phyloP scores from a whole-genome alignment of 1,139 yeast species.

The Lodderomyces metapsilosis region DNA sequence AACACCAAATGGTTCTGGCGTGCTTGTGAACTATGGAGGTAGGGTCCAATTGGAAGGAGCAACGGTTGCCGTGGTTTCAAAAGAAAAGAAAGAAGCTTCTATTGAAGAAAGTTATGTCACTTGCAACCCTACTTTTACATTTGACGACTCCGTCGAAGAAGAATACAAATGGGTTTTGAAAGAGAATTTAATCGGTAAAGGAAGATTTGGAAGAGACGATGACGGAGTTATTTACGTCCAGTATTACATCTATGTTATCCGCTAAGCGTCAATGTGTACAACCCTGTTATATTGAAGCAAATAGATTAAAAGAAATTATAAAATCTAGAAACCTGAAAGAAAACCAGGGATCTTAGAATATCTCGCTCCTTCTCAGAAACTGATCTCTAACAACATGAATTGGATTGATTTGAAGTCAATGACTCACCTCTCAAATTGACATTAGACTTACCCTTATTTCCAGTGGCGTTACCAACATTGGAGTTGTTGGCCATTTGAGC shows the following conservation, averaged over 20 bases:
- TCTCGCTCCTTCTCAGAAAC: neutral
- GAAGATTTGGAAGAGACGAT: conserved; percentile 49
- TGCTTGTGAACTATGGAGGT: conserved; percentile 46
- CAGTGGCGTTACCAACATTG: conserved; percentile 34
- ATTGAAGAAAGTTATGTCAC: conserved; percentile 50
- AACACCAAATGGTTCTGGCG: conserved; percentile 38
- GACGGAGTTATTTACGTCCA: conserved; percentile 47
- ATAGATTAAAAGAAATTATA: neutral
- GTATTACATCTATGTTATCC: conserved; percentile 43
- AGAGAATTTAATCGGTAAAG: conserved; percentile 50
- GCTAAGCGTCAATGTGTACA: conserved; percentile 8
- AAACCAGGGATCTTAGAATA: neutral
- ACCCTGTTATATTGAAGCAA: neutral
- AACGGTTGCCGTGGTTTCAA: conserved; percentile 32
- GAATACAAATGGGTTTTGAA: conserved; percentile 48
- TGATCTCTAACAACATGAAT: conserved; percentile 73
- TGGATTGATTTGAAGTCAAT: conserved; percentile 62
- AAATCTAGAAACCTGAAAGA: neutral
- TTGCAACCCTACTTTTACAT: conserved; percentile 39
- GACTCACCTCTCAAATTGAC: conserved; percentile 91
- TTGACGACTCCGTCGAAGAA: conserved; percentile 38
- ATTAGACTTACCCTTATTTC: conserved; percentile 51
- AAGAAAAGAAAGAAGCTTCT: conserved; percentile 25
- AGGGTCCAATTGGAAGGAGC: conserved; percentile 35
- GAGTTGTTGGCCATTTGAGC: conserved; percentile 85